A percentile compares a stretch with the other conserved stretches of the same genome.
Conservation (phyloP, 1,284 basidiomycete genomes). For the Fomitopsis pinicola region DNA sequence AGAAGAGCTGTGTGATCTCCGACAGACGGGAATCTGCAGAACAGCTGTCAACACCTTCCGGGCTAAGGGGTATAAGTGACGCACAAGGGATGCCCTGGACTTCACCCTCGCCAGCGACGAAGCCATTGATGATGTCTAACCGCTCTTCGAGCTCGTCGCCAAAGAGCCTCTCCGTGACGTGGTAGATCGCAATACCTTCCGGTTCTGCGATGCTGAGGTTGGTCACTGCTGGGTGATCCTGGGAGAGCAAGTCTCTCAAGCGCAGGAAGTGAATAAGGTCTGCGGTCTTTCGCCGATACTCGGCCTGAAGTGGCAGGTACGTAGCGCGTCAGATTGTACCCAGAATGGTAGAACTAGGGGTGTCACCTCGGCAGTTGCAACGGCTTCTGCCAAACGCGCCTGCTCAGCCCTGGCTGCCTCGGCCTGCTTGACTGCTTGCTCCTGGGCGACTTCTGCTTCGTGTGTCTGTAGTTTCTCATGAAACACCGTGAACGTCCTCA, state of each 20-base stretch:
- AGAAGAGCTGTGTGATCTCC: conserved; percentile 48
- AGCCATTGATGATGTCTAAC: conserved; percentile 44
- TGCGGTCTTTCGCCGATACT: conserved; percentile 35
- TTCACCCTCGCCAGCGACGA: conserved; percentile 53
- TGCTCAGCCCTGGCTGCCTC: conserved; percentile 54
- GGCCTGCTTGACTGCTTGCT: conserved; percentile 46
- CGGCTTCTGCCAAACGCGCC: conserved; percentile 47
- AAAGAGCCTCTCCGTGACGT: conserved; percentile 48
- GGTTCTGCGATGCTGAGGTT: conserved; percentile 42
- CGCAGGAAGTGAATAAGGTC: conserved; percentile 64
- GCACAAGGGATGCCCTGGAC: conserved; percentile 58
- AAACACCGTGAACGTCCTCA: neutral
- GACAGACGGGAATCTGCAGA: conserved; percentile 51
- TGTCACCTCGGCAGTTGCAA: conserved; percentile 55
- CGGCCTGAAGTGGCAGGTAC: conserved; percentile 29
- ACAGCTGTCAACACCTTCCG: neutral
- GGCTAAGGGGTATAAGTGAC: conserved; percentile 16
- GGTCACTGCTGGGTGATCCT: conserved; percentile 40
- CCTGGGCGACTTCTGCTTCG: conserved; percentile 59
- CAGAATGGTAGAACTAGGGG: neutral
- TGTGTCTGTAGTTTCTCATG: conserved; percentile 40
- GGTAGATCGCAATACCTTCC: conserved; percentile 52
- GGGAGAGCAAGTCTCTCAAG: conserved; percentile 53
- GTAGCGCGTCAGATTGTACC: neutral
- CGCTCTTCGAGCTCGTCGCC: conserved; percentile 48